Percentiles rank a stretch among this genome's conserved stretches.
Conservation (phyloP, 1,284 basidiomycete species). For the Rhodotorula mucilaginosa region DNA sequence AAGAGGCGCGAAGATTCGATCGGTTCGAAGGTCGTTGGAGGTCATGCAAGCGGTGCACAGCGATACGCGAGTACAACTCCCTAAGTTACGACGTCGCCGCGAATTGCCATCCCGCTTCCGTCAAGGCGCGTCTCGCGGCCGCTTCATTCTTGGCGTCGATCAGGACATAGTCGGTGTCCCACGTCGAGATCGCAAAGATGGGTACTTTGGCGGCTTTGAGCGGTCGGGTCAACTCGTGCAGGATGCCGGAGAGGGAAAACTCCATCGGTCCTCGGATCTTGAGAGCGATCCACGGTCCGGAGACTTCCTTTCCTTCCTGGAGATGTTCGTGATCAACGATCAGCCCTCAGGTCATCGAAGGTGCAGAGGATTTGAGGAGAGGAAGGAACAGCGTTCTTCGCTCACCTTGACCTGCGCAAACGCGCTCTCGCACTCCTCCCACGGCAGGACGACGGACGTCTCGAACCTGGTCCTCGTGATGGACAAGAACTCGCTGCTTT, state of each 20-base stretch:
- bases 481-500: slow-evolving; percentile 9
- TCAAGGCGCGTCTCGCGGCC: slow-evolving; percentile 16
- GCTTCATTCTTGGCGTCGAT: slow-evolving; percentile 24
- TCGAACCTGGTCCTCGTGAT: slow-evolving; percentile 23
- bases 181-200: slow-evolving; percentile 41
- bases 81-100: no score
- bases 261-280: slow-evolving; percentile 38
- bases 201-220: slow-evolving; percentile 35
- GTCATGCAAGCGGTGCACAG: no score
- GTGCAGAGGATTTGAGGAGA: background rate
- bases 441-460: slow-evolving; percentile 21
- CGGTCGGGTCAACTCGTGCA: slow-evolving; percentile 31
- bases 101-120: slow-evolving; percentile 36
- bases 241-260: slow-evolving; percentile 37
- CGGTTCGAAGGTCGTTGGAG: no score
- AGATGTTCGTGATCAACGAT: background rate
- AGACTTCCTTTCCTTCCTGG: background rate
- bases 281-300: slow-evolving; percentile 14
- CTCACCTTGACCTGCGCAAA: background rate
- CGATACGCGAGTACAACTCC: no score
- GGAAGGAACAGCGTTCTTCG: no score
- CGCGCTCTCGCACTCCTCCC: background rate
- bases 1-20: no score
- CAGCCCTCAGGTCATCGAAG: no score
- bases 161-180: slow-evolving; percentile 42